These are phyloP conservation scores for Pseudoscleropodium purum DNA, from an alignment of 225 moss, liverwort and hornwort species.

Conservation along the genomic window DNA sequence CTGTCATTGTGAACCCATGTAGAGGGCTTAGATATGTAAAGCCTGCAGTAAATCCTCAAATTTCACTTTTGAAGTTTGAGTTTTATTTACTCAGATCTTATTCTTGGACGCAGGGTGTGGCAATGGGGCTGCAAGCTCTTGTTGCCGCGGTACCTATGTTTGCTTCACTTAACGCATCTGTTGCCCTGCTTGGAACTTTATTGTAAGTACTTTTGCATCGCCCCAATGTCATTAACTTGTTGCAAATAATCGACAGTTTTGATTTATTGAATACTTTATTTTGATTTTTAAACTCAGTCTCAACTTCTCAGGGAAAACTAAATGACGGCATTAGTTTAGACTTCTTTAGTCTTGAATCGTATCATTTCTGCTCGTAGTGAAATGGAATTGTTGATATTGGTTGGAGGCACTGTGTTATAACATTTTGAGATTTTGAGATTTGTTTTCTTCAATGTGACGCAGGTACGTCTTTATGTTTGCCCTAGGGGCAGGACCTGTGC, in stretches of 20 bases:
- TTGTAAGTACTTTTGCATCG: constrained; percentile 18
- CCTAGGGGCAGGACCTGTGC: constrained; percentile 85
- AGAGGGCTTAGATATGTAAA: background rate
- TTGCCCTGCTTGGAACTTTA: constrained; percentile 36
- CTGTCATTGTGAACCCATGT: background rate
- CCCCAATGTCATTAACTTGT: background rate
- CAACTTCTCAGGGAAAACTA: background rate
- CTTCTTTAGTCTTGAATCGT: background rate
- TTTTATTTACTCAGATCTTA: background rate
- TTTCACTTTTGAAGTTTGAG: background rate
- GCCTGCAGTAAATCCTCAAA: background rate
- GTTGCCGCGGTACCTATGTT: constrained; percentile 29
- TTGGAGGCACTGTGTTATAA: background rate
- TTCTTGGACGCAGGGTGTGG: constrained; percentile 29
- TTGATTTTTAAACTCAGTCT: background rate
- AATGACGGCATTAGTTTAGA: background rate
- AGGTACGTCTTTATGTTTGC: constrained; percentile 95
- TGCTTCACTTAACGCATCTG: constrained; percentile 18
- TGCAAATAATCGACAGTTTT: background rate
- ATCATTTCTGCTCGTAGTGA: background rate
- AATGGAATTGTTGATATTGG: background rate
- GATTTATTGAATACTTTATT: background rate
- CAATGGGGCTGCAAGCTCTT: constrained; percentile 46
- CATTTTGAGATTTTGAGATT: background rate
- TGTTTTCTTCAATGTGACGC: background rate